phyloP scores from a whole-genome alignment of 495 filamentous ascomycete species.

The Penicillium macrosclerotiorum region DNA sequence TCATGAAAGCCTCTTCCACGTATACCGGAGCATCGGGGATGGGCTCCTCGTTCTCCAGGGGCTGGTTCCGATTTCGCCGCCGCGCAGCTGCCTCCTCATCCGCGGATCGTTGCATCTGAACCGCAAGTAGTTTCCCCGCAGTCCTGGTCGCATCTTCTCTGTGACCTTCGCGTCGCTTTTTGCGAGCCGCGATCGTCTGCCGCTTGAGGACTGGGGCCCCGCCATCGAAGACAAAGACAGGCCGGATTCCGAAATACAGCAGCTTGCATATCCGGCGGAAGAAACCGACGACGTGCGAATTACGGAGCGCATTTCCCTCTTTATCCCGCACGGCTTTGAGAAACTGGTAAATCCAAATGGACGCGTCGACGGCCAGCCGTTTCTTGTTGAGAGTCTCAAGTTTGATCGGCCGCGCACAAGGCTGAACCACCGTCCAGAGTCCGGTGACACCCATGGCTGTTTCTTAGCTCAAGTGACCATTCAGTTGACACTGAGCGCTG shows the following conservation, averaged over 20 bases:
- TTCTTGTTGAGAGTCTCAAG: constrained; percentile 94
- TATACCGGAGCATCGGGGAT: constrained; percentile 77
- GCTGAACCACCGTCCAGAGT: constrained; percentile 92
- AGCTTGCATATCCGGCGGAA: constrained; percentile 97
- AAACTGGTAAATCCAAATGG: constrained; percentile 99
- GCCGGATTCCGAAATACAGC: constrained; percentile 91
- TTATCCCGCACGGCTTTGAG: constrained; percentile 98
- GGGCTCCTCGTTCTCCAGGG: constrained; percentile 62
- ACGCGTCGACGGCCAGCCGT: constrained; percentile 93
- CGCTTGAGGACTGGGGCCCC: constrained; percentile 89
- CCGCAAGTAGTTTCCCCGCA: constrained; percentile 82
- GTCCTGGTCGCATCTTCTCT: constrained; percentile 90
- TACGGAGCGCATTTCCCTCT: constrained; percentile 93
- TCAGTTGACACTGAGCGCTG: constrained; percentile 1
- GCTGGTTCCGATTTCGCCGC: constrained; percentile 43
- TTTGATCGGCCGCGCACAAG: constrained; percentile 80
- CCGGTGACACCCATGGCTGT: constrained; percentile 89
- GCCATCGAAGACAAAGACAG: constrained; percentile 97
- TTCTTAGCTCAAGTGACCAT: constrained; percentile 1
- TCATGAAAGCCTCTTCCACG: constrained; percentile 84
- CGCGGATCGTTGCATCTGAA: constrained; percentile 85
- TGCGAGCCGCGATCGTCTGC: constrained; percentile 78
- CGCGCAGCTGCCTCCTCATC: constrained; percentile 77
- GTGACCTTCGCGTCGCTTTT: constrained; percentile 78
- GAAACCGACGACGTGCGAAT: constrained; percentile 94